Evolutionary conservation across 1,284 basidiomycete species (phyloP), one percentile per base, ranked within the genome.

Genomic region (Salmacisia buchloeana): DNA sequence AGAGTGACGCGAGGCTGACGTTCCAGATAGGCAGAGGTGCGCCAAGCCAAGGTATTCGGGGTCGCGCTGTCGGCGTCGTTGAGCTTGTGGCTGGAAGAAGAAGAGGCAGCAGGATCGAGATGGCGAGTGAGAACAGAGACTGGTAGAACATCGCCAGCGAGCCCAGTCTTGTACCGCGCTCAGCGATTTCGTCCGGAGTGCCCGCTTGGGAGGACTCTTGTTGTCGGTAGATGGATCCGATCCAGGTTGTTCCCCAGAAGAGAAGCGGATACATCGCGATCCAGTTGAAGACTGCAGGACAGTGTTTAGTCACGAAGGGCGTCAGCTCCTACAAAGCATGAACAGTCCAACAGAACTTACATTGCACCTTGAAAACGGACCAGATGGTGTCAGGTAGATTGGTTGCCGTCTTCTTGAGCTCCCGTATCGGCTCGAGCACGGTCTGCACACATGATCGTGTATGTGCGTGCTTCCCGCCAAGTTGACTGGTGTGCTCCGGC

Each of bases 1-100:
- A 77, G 58, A 70, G 69, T 56, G 72, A 69, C 1, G 69, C 63
- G 39, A 74, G 52, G n/a, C 21, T 21, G 21, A 41, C 33, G 33
- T 31, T 49, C 21, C 52, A 39, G 2, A 33, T 27, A 6, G 27
- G 31, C 12, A 33, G 36, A 18, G 33, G 12, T 18, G 23, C 34
- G 6, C 36, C 56, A 6, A 34, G 12, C 36, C 36, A 18, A 2
- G 39, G 31, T 13, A 43, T 12, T 1, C 58, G 38, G 25, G 58
- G 4, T 9, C 25, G 12, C 9, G 39, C 15, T 21, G 56, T 34
- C 10, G 31, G 29, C 35, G 7, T 25, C 18, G 23, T 31, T 38
- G 33, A 34, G 5, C 12, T 2, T n/a, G 58, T 59, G 21, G 29
- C 27, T 27, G 41, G 39, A 15, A 60, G 15, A 18, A 52, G 7